Evolutionary conservation across 257 asterid species (phyloP).

Genomic region (Solanum etuberosum): DNA sequence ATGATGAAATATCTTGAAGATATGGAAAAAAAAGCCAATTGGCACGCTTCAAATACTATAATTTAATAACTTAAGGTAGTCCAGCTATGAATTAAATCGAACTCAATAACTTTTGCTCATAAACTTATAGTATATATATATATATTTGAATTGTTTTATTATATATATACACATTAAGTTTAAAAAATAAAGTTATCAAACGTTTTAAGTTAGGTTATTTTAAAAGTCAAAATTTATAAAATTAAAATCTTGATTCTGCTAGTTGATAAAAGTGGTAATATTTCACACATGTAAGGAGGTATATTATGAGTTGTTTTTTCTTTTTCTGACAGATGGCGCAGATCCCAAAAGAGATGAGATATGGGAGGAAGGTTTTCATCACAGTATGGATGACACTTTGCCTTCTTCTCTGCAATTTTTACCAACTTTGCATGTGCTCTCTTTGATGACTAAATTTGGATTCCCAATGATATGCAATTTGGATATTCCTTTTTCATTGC

Average conservation of each 20-base stretch:
- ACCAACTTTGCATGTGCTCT: slow-evolving; percentile 3
- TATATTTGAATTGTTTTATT: neutral
- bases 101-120: neutral
- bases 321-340: neutral
- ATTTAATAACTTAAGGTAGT: neutral
- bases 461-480: slow-evolving; percentile 1
- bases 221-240: neutral
- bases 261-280: neutral
- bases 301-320: neutral
- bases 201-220: neutral
- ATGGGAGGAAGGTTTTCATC: neutral
- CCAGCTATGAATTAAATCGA: neutral
- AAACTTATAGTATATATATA: neutral
- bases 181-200: neutral
- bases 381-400: neutral
- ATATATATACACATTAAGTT: neutral
- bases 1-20: neutral
- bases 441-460: neutral
- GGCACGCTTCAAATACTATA: neutral
- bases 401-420: neutral
- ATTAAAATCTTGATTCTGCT: neutral
- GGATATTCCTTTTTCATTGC: neutral
- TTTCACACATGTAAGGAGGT: neutral
- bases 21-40: neutral
- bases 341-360: neutral